These are phyloP conservation scores for Quercus tomentella DNA, from an alignment of 331 rosid genomes.

Conservation along the genomic window DNA sequence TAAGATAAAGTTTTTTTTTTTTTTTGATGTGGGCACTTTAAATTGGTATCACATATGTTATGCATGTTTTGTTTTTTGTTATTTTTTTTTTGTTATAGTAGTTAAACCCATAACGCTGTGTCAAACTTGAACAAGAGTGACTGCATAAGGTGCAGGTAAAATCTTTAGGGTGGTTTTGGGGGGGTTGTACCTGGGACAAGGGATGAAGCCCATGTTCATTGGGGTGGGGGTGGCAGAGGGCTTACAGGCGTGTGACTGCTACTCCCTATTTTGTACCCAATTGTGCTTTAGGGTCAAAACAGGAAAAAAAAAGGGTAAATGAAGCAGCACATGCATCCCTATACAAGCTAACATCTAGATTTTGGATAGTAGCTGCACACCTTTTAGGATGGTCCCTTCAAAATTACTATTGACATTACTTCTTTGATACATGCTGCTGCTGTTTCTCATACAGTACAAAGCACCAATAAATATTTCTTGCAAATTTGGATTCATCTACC, in stretches of 20 bases:
- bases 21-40: background rate
- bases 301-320: background rate
- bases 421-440: background rate
- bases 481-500: background rate
- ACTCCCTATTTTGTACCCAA: background rate
- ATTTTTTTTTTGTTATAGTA: background rate
- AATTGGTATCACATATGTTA: constrained; percentile 10
- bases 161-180: background rate
- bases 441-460: background rate
- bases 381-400: background rate
- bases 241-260: background rate
- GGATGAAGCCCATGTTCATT: background rate
- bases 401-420: background rate
- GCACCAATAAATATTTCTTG: background rate
- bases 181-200: background rate
- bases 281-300: background rate
- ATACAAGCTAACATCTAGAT: background rate
- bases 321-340: background rate
- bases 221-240: background rate
- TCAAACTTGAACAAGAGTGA: background rate
- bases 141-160: background rate
- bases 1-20: constrained; percentile 9
- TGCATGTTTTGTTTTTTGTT: constrained; percentile 5
- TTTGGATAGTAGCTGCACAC: background rate
- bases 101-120: background rate